Evolutionary conservation across 352 stramenopile genomes (phyloP), one percentile per base, ranked within the genome.

Genomic region (Pythium graminicola): DNA sequence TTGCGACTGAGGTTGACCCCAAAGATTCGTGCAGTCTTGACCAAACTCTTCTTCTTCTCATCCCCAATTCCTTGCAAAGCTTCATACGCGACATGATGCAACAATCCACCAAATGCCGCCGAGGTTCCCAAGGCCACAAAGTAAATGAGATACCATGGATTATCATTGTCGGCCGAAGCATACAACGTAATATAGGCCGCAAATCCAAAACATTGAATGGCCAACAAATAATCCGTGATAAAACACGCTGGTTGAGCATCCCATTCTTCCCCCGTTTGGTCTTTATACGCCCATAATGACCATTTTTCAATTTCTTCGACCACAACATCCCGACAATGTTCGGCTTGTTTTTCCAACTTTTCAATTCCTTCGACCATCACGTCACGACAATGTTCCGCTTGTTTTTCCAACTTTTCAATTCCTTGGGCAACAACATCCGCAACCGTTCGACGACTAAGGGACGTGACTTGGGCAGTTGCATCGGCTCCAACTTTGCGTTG

Each of bases 171-270:
- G 16, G 65, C 66, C 11, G 68, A 61, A 13, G 74, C 75, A 36
- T 86, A 88, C n/a, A 90, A 67, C n/a, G 67, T 67, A 36, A 90
- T 71, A 65, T 93, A 93, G 16, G 78, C 64, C 43, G 79, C 70
- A 64, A 86, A 90, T 42, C 73, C 70, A 51, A 93, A 93, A 67
- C 78, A 91, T 66, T 93, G 83, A 16, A 89, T 44, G 9, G 79
- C 83, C 48, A 93, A 67, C 28, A 92, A 41, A 62, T 93, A 93
- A 67, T 93, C 83, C 2, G 83, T 93, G 64, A 93, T 89, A 57
- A 91, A 90, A 64, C 81, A 91, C 48, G 83, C 83, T 5, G 83
- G 83, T 60, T 93, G 83, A 42, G 79, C 82, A 50, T 92, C 80
- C 83, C 83, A 93, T 48, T 88, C 75, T 58, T 93, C 83, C 24